These are phyloP conservation scores for Teratosphaeria epicoccoides DNA, from an alignment of 2,329 filamentous ascomycete genomes.

Conservation along the genomic window DNA sequence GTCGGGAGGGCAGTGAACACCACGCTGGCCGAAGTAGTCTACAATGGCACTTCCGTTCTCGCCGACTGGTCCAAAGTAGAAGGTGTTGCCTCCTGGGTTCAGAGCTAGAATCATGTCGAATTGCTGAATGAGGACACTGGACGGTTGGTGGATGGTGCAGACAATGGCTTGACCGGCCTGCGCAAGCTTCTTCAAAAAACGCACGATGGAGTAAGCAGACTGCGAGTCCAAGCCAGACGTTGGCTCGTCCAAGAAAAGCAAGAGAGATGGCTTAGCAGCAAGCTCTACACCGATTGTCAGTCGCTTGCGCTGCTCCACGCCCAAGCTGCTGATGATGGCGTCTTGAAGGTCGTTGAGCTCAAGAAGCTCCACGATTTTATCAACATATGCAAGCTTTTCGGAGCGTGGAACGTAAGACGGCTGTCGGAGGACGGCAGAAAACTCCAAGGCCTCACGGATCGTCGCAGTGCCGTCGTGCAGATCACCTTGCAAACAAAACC, in stretches of 20 bases:
- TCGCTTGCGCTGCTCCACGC: constrained; percentile 61
- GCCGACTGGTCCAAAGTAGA: constrained; percentile 64
- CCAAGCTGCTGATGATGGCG: constrained; percentile 53
- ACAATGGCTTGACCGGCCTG: constrained; percentile 59
- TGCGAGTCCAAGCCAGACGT: constrained; percentile 61
- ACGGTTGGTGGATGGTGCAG: constrained; percentile 65
- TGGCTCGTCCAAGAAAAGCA: constrained; percentile 63
- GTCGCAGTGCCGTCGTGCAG: constrained; percentile 58
- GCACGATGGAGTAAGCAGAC: constrained; percentile 56
- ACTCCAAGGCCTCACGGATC: constrained; percentile 57
- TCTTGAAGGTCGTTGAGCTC: constrained; percentile 57
- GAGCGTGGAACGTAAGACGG: constrained; percentile 41
- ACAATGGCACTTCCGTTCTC: constrained; percentile 54
- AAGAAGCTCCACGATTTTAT: constrained; percentile 54
- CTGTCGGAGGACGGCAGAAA: constrained; percentile 56
- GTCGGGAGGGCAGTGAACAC: constrained; percentile 53
- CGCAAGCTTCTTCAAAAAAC: constrained; percentile 58
- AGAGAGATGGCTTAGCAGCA: constrained; percentile 55
- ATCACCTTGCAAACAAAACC: constrained; percentile 64
- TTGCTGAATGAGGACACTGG: constrained; percentile 56
- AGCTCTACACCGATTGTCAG: constrained; percentile 65
- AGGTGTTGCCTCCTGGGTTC: constrained; percentile 57
- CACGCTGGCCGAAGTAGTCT: constrained; percentile 57
- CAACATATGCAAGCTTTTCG: constrained; percentile 57
- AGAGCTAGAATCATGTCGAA: constrained; percentile 65